phyloP scores from a whole-genome alignment of 2,329 filamentous ascomycete species.

The Sarocladium oryzae region DNA sequence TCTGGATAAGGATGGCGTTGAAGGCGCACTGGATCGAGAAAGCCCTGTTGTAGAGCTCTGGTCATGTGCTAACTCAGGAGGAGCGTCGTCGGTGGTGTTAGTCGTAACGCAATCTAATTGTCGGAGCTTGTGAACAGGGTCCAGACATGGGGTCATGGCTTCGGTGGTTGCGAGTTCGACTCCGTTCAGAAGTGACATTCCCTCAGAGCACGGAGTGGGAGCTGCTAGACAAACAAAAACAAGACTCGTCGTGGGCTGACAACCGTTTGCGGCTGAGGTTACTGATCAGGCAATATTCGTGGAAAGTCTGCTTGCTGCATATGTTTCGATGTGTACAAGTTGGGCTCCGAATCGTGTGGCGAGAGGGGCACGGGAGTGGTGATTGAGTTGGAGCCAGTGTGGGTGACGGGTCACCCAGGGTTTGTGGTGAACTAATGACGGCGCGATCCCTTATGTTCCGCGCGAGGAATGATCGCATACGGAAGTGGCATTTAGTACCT shows the following conservation, averaged over 20 bases:
- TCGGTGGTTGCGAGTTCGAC: background rate
- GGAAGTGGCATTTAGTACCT: too few relatives aligned
- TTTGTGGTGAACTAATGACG: too few relatives aligned
- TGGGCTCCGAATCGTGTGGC: background rate
- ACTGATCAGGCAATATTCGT: background rate
- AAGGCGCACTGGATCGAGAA: slow-evolving; percentile 6
- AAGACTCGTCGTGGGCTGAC: too few relatives aligned
- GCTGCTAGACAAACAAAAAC: background rate
- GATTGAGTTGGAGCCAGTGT: slow-evolving; percentile 3
- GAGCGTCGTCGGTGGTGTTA: slow-evolving; percentile 21
- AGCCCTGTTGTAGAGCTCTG: background rate
- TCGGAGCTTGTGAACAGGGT: slow-evolving; percentile 4
- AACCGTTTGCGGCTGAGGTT: background rate
- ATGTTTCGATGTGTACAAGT: background rate
- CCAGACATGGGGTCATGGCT: background rate
- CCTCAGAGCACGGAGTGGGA: background rate
- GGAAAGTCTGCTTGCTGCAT: background rate
- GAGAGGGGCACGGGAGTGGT: background rate
- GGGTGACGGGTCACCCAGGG: background rate
- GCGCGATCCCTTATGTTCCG: background rate
- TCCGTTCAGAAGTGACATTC: background rate
- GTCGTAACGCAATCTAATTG: slow-evolving; percentile 11
- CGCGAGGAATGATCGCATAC: background rate
- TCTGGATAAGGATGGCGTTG: slow-evolving; percentile 7
- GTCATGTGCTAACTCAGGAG: slow-evolving; percentile 14